Evolutionary conservation across 257 asterid genomes (phyloP), one percentile per base, ranked within the genome.

Genomic region (Echites panduratus): DNA sequence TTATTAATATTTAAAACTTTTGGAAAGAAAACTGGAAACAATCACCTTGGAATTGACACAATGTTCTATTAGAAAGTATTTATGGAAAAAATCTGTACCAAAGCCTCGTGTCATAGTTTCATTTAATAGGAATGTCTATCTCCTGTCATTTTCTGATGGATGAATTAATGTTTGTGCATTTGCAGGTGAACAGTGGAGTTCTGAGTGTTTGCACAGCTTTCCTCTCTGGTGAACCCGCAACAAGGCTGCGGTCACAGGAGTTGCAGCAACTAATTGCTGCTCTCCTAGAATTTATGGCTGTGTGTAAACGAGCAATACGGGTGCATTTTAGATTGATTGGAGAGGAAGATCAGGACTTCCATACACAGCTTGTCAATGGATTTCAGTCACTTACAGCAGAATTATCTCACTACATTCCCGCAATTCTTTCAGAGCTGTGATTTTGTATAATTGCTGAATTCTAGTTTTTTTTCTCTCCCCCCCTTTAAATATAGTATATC

Each of bases 371-470:
- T 20, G 99, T 95, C 43, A 92, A 95, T 38, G 99, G 99, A 45
- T 95, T 95, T 77, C 99, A 95, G 87, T 95, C 99, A 16, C 95
- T 95, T 43, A 95, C 99, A 75, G 99, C 99, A 45, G 99, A 95
- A 68, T 82, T 95, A 67, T 95, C 99, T 45, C 99, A 95, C 81
- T 95, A 95, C 88, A 95, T 95, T 72, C 99, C 99, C 62, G 99
- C 99, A 53, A 95, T 95, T 84, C 99, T 95, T 79, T 95, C 99
- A 0, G 99, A 95, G 82, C 96, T 95, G 53, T 94, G 86, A 87
- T 70, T 53, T 74, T 41, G 67, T 74, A 44, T 20, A 66, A n/a
- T 14, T 35, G 66, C 59, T 72, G 24, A 26, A 0, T 19, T 19
- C 11, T 38, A 44, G 61, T 6, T 65, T 53, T 38, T 66, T 5